Evolutionary conservation across 2,329 filamentous ascomycete genomes (phyloP).

Genomic region (Tolypocladium album): DNA sequence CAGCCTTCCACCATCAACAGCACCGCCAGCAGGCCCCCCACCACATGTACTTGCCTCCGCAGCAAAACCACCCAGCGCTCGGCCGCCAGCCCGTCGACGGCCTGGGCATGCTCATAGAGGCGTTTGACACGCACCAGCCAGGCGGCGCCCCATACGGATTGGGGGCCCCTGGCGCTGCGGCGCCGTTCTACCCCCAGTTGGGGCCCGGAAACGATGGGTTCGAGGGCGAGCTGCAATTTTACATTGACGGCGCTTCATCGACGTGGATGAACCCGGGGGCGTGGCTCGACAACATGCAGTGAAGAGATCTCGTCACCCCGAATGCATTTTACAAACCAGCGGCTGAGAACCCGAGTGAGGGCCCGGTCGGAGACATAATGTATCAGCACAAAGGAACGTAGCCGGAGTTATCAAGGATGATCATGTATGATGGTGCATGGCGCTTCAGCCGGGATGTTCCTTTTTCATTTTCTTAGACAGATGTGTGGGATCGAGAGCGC

Average conservation of each 20-base stretch:
- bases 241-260: conserved; percentile 24
- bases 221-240: conserved; percentile 32
- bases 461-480: background rate
- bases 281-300: conserved; percentile 6
- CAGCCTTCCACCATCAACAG: conserved; percentile 6
- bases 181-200: conserved; percentile 9
- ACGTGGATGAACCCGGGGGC: conserved; percentile 5
- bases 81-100: conserved; percentile 17
- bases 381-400: background rate
- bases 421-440: background rate
- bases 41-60: conserved; percentile 5
- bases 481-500: background rate
- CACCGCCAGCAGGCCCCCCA: conserved; percentile 9
- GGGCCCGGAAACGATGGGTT: conserved; percentile 32
- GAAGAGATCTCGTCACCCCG: background rate
- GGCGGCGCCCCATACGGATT: conserved; percentile 5
- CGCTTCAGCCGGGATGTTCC: background rate
- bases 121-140: conserved; percentile 22
- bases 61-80: conserved; percentile 7
- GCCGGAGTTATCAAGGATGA: background rate
- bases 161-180: background rate
- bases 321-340: background rate
- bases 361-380: background rate
- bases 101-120: conserved; percentile 30
- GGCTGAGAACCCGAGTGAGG: background rate